A percentile compares a stretch with the other conserved stretches of the same genome.
These are phyloP conservation scores for Isatis tinctoria DNA, from an alignment of 345 rosid genomes.

Conservation along the genomic window DNA sequence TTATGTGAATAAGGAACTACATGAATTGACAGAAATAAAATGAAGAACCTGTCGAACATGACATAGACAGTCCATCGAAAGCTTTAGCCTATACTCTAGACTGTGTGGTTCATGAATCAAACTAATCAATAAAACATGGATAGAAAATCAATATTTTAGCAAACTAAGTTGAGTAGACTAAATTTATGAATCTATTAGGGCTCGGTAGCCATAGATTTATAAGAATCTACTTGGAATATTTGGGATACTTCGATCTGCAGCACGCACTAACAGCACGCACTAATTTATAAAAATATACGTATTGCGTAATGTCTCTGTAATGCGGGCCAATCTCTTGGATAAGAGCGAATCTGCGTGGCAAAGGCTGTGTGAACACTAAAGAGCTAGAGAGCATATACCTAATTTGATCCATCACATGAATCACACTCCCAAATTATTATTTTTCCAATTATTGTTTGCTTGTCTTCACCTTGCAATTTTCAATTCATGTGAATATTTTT, in stretches of 20 bases:
- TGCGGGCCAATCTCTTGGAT: conserved; percentile 8
- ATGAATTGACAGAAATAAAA: not conserved
- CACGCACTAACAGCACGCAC: not conserved
- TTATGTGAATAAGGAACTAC: not conserved
- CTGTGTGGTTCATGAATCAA: not conserved
- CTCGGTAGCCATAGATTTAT: not conserved
- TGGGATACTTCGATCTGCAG: not conserved
- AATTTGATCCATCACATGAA: conserved; percentile 13
- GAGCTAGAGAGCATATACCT: conserved; percentile 10
- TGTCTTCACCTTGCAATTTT: not conserved
- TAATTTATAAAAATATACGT: not conserved
- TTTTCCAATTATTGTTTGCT: not conserved
- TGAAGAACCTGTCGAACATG: not conserved
- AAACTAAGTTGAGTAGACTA: not conserved
- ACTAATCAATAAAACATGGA: not conserved
- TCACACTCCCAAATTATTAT: not conserved
- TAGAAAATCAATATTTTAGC: not conserved
- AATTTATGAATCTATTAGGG: not conserved
- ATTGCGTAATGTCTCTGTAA: not conserved
- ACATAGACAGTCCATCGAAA: not conserved
- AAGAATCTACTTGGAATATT: too few species aligned
- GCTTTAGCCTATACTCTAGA: not conserved
- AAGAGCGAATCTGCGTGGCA: conserved; percentile 1
- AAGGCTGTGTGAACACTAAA: conserved; percentile 10
- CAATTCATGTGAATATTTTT: not conserved